phyloP scores from a whole-genome alignment of 2,329 filamentous ascomycete genomes.

The Ilyonectria destructans region DNA sequence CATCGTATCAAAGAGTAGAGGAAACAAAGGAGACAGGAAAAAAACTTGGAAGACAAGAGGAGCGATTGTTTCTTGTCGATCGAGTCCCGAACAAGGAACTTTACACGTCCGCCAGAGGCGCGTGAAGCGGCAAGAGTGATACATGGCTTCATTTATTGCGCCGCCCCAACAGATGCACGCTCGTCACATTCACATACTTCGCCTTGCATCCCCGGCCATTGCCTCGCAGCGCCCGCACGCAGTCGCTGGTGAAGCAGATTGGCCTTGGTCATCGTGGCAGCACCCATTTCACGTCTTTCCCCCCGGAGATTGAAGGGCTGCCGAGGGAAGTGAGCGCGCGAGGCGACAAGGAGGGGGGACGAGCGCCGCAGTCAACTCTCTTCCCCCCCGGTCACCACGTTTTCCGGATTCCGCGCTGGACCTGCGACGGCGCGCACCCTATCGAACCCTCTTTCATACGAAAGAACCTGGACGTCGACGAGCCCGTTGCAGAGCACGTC shows the following conservation, averaged over 20 bases:
- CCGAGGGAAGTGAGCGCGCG: background rate
- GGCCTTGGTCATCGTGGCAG: slow-evolving; percentile 4
- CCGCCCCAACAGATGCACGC: background rate
- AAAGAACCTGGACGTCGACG: too few relatives aligned
- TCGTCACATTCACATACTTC: background rate
- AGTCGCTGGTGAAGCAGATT: background rate
- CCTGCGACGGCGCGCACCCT: background rate
- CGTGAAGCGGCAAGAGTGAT: background rate
- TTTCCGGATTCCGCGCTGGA: background rate
- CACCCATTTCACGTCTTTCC: slow-evolving; percentile 6
- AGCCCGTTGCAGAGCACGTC: background rate
- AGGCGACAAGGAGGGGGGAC: slow-evolving; percentile 10
- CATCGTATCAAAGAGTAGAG: background rate
- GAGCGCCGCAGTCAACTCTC: slow-evolving; percentile 1
- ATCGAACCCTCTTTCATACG: background rate
- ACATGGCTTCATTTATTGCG: background rate
- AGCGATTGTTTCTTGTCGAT: background rate
- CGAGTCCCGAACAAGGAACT: background rate
- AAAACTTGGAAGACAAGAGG: background rate
- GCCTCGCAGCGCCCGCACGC: slow-evolving; percentile 17
- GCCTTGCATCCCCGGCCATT: background rate
- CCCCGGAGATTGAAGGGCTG: slow-evolving; percentile 29
- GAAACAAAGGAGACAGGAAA: slow-evolving; percentile 3
- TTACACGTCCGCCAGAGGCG: background rate
- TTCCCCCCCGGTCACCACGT: background rate